phyloP scores from a whole-genome alignment of 495 filamentous ascomycete species.

The Talaromyces wortmannii region DNA sequence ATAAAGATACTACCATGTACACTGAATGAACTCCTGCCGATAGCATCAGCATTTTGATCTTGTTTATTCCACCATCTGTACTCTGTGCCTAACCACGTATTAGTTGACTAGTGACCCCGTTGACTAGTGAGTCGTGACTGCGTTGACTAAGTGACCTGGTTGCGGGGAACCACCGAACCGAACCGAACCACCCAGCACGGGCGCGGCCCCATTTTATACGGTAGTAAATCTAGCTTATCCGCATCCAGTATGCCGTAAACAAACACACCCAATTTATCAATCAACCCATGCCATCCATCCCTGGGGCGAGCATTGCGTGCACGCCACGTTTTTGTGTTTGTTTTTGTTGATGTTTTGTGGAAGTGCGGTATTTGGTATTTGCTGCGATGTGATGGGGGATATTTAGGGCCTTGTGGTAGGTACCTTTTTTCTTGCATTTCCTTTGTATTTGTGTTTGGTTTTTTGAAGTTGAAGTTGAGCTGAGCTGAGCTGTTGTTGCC shows the following conservation, averaged over 20 bases:
- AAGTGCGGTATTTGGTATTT: neutral
- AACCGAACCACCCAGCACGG: neutral
- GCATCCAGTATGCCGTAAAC: neutral
- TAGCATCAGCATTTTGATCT: no score
- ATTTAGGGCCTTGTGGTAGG: neutral
- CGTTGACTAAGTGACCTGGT: neutral
- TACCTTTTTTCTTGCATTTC: neutral
- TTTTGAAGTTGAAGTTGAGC: neutral
- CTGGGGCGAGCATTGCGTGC: neutral
- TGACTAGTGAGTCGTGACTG: no score
- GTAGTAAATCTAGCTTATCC: no score
- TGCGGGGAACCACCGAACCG: neutral
- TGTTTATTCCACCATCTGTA: no score
- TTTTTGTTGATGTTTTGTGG: neutral
- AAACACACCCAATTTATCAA: neutral
- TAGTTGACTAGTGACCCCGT: neutral
- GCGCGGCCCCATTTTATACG: no score
- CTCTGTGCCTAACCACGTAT: no score
- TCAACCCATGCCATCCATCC: neutral
- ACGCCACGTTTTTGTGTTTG: neutral
- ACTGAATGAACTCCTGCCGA: no score
- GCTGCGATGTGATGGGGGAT: neutral
- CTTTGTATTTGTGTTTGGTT: neutral
- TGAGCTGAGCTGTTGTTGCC: neutral
- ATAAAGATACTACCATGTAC: no score